Base-by-base conservation (phyloP, 352 stramenopile genomes). In the Phytophthora sojae region DNA sequence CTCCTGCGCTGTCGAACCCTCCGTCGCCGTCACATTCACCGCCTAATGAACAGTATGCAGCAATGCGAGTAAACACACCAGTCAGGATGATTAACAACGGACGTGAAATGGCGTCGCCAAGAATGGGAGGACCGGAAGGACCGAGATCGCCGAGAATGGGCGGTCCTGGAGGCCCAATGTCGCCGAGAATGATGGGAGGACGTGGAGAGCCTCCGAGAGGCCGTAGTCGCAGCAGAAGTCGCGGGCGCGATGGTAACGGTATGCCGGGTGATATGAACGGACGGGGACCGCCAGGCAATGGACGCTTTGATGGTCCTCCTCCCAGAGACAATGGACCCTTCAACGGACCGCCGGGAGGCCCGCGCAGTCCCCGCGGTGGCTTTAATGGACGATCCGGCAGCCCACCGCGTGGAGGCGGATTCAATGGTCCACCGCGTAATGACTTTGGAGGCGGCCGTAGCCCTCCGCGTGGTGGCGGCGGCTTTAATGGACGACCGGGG, bases 201-300 rank as follows among this genome's bases (percentile, higher is more conserved):
- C 57, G 42, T 29, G 45, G 57, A 21, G 57, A 47, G 39, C 39
- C 39, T 7, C 39, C 45, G 19, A 52, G 69, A 14, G 67, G 57
- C 30, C 75, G 72, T 19, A 75, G 74, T 64, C 76, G 76, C 30
- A 82, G 76, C 49, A 70, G 74, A 76, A 88, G 79, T 63, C 76
- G 68, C 32, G 78, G 64, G 55, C 73, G 70, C 15, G 57, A 67
- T 17, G 69, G 72, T n/a, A 79, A 75, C 57, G 63, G 73, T 17
- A 73, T 67, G 26, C 67, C 67, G 30, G 70, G 50, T 44, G 37
- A 68, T 62, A 72, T 75, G 62, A 81, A 81, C 29, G 66, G 64
- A 56, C 62, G 49, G 49, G 57, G 57, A 26, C 61, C 52, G n/a
- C 62, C 65, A 67, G 70, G 63, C 52, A 69, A 76, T 73, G 71